A percentile compares a stretch with the other conserved stretches of the same genome.
These are phyloP conservation scores for Papilionanthe hybrid DNA, from an alignment of 116 monocot genomes.

Conservation along the genomic window DNA sequence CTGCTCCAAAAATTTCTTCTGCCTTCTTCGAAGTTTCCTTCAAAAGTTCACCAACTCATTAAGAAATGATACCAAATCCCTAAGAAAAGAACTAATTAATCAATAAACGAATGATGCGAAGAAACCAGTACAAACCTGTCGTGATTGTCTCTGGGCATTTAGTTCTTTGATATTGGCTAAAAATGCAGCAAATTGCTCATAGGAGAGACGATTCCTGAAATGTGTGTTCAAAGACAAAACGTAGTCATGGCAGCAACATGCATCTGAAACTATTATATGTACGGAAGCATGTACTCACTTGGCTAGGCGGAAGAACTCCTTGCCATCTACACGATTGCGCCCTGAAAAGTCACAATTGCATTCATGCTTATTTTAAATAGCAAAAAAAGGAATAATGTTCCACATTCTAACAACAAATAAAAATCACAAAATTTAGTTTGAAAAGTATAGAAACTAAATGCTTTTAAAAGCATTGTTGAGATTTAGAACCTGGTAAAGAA, in stretches of 20 bases:
- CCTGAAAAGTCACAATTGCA: conserved; percentile 30
- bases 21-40: conserved; percentile 90
- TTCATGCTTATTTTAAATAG: not conserved
- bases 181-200: conserved; percentile 95
- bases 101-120: not conserved
- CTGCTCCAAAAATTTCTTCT: conserved; percentile 84
- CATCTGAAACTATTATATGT: not conserved
- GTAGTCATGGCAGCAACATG: not conserved
- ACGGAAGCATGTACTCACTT: conserved; percentile 39
- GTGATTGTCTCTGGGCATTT: conserved; percentile 76
- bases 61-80: not conserved
- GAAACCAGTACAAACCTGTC: conserved; percentile 49
- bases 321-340: conserved; percentile 72
- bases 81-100: not conserved
- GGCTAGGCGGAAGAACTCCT: conserved; percentile 91
- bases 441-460: not conserved
- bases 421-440: not conserved
- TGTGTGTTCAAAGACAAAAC: not conserved
- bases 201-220: conserved; percentile 83
- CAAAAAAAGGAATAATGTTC: not conserved
- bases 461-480: not conserved
- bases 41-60: not conserved
- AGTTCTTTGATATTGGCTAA: conserved; percentile 93
- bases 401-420: not conserved
- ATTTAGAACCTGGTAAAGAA: conserved; percentile 31